Percentiles rank a stretch among this genome's conserved stretches.
phyloP scores from a whole-genome alignment of 2,329 filamentous ascomycete species.

The Fusarium nurragi region DNA sequence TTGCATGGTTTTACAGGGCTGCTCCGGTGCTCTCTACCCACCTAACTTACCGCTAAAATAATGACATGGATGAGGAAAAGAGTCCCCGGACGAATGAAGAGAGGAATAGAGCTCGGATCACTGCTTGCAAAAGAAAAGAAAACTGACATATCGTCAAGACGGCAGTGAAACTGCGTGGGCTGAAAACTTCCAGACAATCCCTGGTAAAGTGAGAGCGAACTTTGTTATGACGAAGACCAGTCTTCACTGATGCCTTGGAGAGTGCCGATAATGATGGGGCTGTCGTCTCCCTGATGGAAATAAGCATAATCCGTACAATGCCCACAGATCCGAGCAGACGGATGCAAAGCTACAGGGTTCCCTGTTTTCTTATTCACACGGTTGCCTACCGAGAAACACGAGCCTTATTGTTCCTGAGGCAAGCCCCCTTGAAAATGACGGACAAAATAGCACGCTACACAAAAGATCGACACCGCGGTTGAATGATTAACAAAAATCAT shows the following conservation, averaged over 20 bases:
- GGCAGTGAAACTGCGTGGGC: neutral
- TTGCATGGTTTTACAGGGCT: neutral
- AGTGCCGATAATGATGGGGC: too few species aligned
- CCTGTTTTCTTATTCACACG: neutral
- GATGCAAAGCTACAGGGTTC: neutral
- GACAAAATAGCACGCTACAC: neutral
- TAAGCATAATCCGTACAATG: too few species aligned
- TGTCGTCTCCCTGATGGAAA: too few species aligned
- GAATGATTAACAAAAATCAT: neutral
- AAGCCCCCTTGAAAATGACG: slow-evolving; percentile 2
- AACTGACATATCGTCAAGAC: slow-evolving; percentile 2
- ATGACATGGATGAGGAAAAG: neutral
- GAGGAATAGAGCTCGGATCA: neutral
- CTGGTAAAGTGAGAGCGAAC: too few species aligned
- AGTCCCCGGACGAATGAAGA: neutral
- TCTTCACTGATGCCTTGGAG: too few species aligned
- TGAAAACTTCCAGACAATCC: neutral
- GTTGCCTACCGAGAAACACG: neutral
- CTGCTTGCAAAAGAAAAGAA: neutral
- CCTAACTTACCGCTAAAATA: neutral
- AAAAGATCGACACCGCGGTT: slow-evolving; percentile 9
- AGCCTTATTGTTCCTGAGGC: slow-evolving; percentile 3
- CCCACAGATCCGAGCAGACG: neutral
- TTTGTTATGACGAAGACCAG: too few species aligned
- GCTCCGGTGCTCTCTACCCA: neutral